A percentile compares a stretch with the other conserved stretches of the same genome.
These are phyloP conservation scores for Rhizopogon vinicolor DNA, from an alignment of 768 basidiomycete genomes.

Conservation along the genomic window DNA sequence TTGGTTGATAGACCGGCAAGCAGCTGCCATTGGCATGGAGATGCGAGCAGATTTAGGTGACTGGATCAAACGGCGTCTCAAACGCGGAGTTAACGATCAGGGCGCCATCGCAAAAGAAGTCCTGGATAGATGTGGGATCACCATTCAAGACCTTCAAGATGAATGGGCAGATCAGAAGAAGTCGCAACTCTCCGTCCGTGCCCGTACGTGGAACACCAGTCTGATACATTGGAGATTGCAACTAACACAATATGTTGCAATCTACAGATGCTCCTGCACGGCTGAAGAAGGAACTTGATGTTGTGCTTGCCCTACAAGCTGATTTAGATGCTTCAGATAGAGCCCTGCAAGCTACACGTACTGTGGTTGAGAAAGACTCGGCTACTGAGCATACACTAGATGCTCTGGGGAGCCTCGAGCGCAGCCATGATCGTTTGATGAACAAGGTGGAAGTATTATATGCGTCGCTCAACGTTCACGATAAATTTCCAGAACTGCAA, in stretches of 20 bases:
- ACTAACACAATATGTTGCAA: too few relatives aligned
- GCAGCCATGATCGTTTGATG: constrained; percentile 14
- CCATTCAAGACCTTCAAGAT: constrained; percentile 13
- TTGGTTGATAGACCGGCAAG: constrained; percentile 31
- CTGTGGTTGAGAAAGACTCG: constrained; percentile 5
- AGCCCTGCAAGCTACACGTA: too few relatives aligned
- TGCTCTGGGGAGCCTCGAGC: constrained; percentile 15
- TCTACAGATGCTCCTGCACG: too few relatives aligned
- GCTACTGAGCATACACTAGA: constrained; percentile 8
- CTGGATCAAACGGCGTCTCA: constrained; percentile 25
- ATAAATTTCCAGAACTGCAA: constrained; percentile 29
- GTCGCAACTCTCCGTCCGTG: too few relatives aligned
- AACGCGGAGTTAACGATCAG: constrained; percentile 12
- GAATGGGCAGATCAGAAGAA: constrained; percentile 22
- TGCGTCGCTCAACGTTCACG: constrained; percentile 28
- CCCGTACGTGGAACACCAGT: too few relatives aligned
- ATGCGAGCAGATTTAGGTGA: constrained; percentile 24
- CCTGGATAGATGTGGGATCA: constrained; percentile 14
- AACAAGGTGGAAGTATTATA: constrained; percentile 28
- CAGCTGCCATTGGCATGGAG: constrained; percentile 19
- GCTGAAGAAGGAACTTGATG: too few relatives aligned
- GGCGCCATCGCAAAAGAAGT: constrained; percentile 6
- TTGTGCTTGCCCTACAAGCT: too few relatives aligned
- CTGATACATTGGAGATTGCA: too few relatives aligned
- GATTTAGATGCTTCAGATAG: too few relatives aligned